These are phyloP conservation scores for Cymbopogon flexuosus DNA, from an alignment of 202 grass and related monocot species.

Conservation along the genomic window DNA sequence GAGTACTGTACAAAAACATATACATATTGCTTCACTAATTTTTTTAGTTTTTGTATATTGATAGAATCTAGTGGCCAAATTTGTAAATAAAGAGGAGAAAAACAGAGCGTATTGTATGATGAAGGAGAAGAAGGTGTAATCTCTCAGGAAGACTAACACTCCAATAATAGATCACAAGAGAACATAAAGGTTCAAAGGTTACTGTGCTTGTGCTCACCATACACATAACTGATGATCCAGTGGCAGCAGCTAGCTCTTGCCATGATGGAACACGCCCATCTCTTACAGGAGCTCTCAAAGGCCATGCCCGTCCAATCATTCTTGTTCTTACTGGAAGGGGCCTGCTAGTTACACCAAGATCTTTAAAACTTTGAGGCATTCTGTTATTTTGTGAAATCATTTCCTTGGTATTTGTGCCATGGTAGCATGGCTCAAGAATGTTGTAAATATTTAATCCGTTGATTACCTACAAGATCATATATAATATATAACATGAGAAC, in stretches of 20 bases:
- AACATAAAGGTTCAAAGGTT: neutral
- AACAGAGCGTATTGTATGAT: neutral
- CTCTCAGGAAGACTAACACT: neutral
- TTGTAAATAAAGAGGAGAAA: neutral
- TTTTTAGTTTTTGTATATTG: neutral
- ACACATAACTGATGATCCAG: constrained; percentile 44
- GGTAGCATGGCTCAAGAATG: constrained; percentile 90
- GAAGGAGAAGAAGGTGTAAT: neutral
- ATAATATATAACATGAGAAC: neutral
- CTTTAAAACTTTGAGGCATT: constrained; percentile 67
- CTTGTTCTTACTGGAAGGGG: constrained; percentile 77
- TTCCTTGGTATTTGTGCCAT: constrained; percentile 44
- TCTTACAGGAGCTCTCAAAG: constrained; percentile 78
- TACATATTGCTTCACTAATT: neutral
- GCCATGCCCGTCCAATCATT: constrained; percentile 90
- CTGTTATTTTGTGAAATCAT: constrained; percentile 21
- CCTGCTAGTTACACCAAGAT: constrained; percentile 68
- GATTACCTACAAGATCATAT: constrained; percentile 50
- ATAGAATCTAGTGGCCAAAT: neutral
- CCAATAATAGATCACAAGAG: neutral
- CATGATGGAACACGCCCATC: constrained; percentile 74
- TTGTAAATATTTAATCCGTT: constrained; percentile 64
- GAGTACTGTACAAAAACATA: neutral
- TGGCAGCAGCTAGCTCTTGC: constrained; percentile 50
- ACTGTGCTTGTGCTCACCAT: constrained; percentile 42